phyloP scores from a whole-genome alignment of 345 rosid genomes.

The Schrenkiella parvula region DNA sequence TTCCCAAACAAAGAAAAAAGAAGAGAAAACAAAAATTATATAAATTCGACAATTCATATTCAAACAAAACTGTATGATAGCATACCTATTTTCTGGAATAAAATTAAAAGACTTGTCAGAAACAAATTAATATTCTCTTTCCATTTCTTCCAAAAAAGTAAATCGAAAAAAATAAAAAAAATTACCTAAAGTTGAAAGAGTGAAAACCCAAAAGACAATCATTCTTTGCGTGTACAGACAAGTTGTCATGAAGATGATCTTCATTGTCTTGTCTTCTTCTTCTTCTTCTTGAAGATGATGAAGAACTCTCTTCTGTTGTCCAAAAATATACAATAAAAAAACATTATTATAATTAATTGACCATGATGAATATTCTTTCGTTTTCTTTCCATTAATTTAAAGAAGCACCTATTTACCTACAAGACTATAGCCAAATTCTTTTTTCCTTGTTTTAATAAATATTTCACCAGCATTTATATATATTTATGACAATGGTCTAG shows the following conservation, averaged over 20 bases:
- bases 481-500: constrained; percentile 11
- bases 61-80: constrained; percentile 34
- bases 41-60: constrained; percentile 26
- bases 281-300: constrained; percentile 31
- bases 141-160: constrained; percentile 7
- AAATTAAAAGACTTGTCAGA: constrained; percentile 33
- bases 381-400: background rate
- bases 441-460: constrained; percentile 8
- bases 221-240: constrained; percentile 37
- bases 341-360: background rate
- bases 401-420: constrained; percentile 17
- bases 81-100: constrained; percentile 29
- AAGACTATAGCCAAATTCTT: constrained; percentile 9
- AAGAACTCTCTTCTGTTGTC: constrained; percentile 35
- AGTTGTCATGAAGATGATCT: constrained; percentile 35
- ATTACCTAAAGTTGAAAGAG: constrained; percentile 34
- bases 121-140: constrained; percentile 31
- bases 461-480: background rate
- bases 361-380: constrained; percentile 30
- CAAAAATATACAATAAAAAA: background rate
- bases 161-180: background rate
- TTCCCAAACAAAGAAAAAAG: background rate
- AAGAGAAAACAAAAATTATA: background rate
- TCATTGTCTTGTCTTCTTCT: constrained; percentile 38
- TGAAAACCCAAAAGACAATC: constrained; percentile 38